Evolutionary conservation across 2,329 filamentous ascomycete species (phyloP).

Genomic region (Ceratocystis alfenasii): DNA sequence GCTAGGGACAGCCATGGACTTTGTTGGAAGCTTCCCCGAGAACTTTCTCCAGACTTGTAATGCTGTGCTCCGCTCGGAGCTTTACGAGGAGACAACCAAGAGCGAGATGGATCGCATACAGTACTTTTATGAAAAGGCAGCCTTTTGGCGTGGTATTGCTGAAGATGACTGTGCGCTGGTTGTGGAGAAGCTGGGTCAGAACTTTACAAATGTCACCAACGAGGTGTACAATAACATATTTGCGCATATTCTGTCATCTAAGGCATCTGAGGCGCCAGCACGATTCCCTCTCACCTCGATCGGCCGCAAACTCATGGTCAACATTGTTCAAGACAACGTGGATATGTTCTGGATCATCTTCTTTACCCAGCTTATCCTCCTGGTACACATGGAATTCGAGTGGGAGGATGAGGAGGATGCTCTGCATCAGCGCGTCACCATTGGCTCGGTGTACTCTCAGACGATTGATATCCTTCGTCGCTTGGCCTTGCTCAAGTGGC

Average conservation of each 20-base stretch:
- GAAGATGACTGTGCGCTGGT: constrained; percentile 68
- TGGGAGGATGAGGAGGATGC: constrained; percentile 61
- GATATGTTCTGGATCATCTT: constrained; percentile 61
- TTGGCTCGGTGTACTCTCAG: constrained; percentile 56
- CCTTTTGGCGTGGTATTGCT: constrained; percentile 65
- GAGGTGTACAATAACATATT: constrained; percentile 44
- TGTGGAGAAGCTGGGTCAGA: constrained; percentile 54
- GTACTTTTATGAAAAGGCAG: constrained; percentile 64
- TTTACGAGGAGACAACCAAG: constrained; percentile 60
- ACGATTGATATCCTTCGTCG: constrained; percentile 61
- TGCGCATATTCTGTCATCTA: constrained; percentile 27
- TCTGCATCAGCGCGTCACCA: constrained; percentile 47
- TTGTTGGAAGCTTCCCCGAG: constrained; percentile 58
- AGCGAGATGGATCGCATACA: constrained; percentile 64
- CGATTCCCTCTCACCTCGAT: constrained; percentile 55
- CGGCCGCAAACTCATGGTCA: constrained; percentile 62
- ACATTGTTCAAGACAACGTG: constrained; percentile 67
- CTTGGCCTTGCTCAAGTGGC: constrained; percentile 61
- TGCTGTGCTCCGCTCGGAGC: constrained; percentile 55
- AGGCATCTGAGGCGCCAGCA: constrained; percentile 31
- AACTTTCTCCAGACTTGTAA: constrained; percentile 56
- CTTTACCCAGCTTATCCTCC: constrained; percentile 68
- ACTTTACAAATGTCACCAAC: constrained; percentile 47
- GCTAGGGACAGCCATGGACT: constrained; percentile 55
- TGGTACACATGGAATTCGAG: constrained; percentile 78